A percentile compares a stretch with the other conserved stretches of the same genome.
phyloP scores from a whole-genome alignment of 257 asterid genomes.

The Phtheirospermum japonicum region DNA sequence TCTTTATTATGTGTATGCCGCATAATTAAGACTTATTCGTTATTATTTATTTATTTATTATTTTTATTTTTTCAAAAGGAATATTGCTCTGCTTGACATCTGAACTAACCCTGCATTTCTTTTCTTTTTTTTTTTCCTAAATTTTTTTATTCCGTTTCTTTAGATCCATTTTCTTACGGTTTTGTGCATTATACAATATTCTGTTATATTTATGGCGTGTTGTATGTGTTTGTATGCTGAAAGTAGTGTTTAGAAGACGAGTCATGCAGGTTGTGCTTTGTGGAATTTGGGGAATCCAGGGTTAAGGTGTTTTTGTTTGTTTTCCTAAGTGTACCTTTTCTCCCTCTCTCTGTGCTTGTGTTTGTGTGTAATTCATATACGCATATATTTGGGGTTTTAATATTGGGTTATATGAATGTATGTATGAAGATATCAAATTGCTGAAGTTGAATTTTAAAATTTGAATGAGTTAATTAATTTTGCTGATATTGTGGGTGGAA shows the following conservation, averaged over 20 bases:
- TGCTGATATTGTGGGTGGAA: constrained; percentile 2
- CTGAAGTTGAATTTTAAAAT: neutral
- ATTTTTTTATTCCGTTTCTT: neutral
- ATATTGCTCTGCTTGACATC: constrained; percentile 11
- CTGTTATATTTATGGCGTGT: constrained; percentile 11
- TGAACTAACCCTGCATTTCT: neutral
- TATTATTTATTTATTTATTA: neutral
- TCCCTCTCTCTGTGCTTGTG: neutral
- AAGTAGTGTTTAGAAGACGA: constrained; percentile 18
- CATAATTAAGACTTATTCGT: constrained; percentile 7
- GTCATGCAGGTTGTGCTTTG: constrained; percentile 20
- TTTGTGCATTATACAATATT: constrained; percentile 6
- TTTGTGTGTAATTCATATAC: neutral
- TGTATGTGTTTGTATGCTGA: constrained; percentile 3
- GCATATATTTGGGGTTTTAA: neutral
- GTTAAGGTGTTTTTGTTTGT: constrained; percentile 12
- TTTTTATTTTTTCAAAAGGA: neutral
- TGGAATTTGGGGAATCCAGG: constrained; percentile 14
- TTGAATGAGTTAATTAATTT: neutral
- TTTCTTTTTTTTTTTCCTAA: neutral
- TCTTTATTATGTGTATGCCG: constrained; percentile 18
- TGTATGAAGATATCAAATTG: neutral
- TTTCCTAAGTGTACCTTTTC: neutral
- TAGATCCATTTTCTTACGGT: constrained; percentile 24
- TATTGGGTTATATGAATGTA: neutral